phyloP scores from a whole-genome alignment of 768 basidiomycete species.

The Lyophyllum atratum region DNA sequence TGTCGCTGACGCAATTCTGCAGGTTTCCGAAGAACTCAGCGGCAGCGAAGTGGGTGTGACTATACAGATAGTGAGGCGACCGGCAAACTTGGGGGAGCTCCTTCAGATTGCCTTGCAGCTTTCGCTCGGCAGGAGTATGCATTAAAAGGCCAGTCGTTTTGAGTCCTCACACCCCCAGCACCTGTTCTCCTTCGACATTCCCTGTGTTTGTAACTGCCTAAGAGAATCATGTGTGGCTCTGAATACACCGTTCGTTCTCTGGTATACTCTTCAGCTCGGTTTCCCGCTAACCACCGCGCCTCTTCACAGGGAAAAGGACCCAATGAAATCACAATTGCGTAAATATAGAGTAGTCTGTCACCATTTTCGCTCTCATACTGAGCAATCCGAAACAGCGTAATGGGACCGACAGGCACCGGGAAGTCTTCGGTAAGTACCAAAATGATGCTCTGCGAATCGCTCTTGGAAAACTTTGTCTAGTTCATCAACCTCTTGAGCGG shows the following conservation, averaged over 20 bases:
- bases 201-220: neutral
- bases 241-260: neutral
- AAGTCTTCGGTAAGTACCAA: slow-evolving; percentile 35
- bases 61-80: neutral
- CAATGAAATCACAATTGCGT: slow-evolving; percentile 15
- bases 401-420: slow-evolving; percentile 42
- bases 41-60: neutral
- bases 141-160: neutral
- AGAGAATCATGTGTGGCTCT: neutral
- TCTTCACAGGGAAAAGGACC: neutral
- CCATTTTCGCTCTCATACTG: neutral
- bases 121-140: neutral
- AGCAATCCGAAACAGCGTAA: slow-evolving; percentile 24
- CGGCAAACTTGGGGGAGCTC: neutral
- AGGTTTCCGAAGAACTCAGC: neutral
- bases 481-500: slow-evolving; percentile 58
- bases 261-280: neutral
- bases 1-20: neutral
- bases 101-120: neutral
- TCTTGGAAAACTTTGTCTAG: slow-evolving; percentile 25
- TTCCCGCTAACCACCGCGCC: neutral
- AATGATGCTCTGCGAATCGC: neutral
- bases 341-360: neutral
- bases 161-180: neutral
- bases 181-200: neutral